phyloP scores from a whole-genome alignment of 1,284 basidiomycete genomes.

The Cutaneotrichosporon sp. region DNA sequence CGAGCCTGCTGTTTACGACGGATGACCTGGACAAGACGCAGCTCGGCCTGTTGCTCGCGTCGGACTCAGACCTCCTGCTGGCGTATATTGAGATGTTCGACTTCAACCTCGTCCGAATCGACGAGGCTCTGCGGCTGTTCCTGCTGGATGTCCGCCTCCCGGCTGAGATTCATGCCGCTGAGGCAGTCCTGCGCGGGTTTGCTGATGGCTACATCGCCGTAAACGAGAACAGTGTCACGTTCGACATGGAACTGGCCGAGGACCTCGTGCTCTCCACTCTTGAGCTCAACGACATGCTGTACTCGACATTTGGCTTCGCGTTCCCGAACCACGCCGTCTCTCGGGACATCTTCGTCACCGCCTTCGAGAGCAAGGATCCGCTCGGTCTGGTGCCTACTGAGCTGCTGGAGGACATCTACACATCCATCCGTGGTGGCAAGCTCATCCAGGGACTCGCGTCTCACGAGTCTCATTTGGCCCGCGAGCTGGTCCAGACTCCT shows the following conservation, averaged over 20 bases:
- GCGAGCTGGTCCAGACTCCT: slow-evolving; percentile 64
- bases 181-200: slow-evolving; percentile 66
- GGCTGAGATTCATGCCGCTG: slow-evolving; percentile 58
- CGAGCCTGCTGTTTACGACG: slow-evolving; percentile 79
- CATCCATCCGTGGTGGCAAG: slow-evolving; percentile 68
- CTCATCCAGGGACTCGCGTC: slow-evolving; percentile 68
- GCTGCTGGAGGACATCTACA: slow-evolving; percentile 70
- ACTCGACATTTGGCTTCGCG: slow-evolving; percentile 58
- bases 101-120: slow-evolving; percentile 76
- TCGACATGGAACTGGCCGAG: slow-evolving; percentile 72
- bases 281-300: slow-evolving; percentile 57
- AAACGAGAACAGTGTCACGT: slow-evolving; percentile 74
- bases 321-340: slow-evolving; percentile 63
- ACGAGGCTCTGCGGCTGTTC: slow-evolving; percentile 84
- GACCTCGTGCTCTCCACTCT: slow-evolving; percentile 80
- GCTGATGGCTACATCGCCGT: slow-evolving; percentile 83
- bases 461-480: slow-evolving; percentile 34
- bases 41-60: slow-evolving; percentile 77
- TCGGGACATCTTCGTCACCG: slow-evolving; percentile 71
- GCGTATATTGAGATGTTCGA: slow-evolving; percentile 85
- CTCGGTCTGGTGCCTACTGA: slow-evolving; percentile 69
- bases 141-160: slow-evolving; percentile 76
- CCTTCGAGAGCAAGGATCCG: slow-evolving; percentile 72
- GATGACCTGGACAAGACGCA: slow-evolving; percentile 78
- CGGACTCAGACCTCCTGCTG: slow-evolving; percentile 71